These are phyloP conservation scores for Chrysopogon serrulatus DNA, from an alignment of 176 grass and related monocot species.

Conservation along the genomic window DNA sequence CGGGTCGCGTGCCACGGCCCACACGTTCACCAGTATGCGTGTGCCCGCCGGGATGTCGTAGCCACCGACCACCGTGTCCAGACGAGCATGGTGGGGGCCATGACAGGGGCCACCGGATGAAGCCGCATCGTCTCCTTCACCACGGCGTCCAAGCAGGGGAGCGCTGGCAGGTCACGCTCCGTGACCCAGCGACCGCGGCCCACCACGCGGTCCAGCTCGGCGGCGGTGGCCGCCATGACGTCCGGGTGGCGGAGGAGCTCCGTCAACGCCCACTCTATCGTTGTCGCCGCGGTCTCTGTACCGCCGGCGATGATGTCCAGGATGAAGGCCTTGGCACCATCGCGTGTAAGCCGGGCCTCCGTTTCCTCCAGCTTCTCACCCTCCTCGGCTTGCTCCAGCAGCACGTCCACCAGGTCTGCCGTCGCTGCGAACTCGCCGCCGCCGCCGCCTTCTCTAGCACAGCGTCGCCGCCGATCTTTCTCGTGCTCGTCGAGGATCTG, in stretches of 20 bases:
- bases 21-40: constrained; percentile 29
- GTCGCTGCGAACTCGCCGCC: neutral
- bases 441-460: no score
- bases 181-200: constrained; percentile 29
- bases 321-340: neutral
- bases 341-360: neutral
- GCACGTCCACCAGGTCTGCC: neutral
- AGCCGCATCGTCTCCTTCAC: constrained; percentile 13
- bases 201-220: constrained; percentile 44
- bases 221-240: constrained; percentile 20
- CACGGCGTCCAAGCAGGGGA: neutral
- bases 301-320: constrained; percentile 17
- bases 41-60: constrained; percentile 36
- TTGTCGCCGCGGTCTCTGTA: constrained; percentile 41
- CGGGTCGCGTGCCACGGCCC: constrained; percentile 54
- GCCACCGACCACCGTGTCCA: constrained; percentile 15
- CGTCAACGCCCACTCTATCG: constrained; percentile 54
- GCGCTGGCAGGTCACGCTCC: neutral
- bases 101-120: constrained; percentile 35
- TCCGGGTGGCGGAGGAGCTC: constrained; percentile 41
- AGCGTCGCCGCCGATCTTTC: no score
- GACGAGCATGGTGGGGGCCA: constrained; percentile 8
- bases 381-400: neutral
- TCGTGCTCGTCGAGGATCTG: constrained; percentile 35
- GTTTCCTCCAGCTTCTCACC: neutral